Percentiles rank a stretch among this genome's conserved stretches.
phyloP scores from a whole-genome alignment of 331 rosid genomes.

The Telfairia occidentalis region DNA sequence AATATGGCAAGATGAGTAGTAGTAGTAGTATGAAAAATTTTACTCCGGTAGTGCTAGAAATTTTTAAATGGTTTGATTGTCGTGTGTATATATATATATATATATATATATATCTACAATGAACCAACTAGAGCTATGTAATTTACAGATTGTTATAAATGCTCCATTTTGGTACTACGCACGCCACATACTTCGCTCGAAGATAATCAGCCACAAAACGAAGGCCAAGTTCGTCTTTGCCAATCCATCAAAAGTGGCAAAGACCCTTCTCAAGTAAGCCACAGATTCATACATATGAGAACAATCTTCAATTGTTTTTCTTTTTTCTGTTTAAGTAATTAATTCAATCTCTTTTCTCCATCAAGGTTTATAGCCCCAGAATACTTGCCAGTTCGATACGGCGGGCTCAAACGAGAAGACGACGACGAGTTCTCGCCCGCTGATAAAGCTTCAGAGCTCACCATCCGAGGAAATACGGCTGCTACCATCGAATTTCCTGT shows the following conservation, averaged over 20 bases:
- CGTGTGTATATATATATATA: too few species aligned
- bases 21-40: too few species aligned
- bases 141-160: slow-evolving; percentile 50
- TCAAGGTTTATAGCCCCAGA: slow-evolving; percentile 60
- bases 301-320: background rate
- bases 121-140: too few species aligned
- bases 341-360: background rate
- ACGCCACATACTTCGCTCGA: slow-evolving; percentile 37
- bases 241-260: slow-evolving; percentile 40
- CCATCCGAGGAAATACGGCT: slow-evolving; percentile 30
- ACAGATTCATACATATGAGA: background rate
- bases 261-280: slow-evolving; percentile 72
- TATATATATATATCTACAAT: too few species aligned
- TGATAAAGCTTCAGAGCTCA: slow-evolving; percentile 34
- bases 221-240: slow-evolving; percentile 48
- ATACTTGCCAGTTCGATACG: slow-evolving; percentile 54
- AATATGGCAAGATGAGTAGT: too few species aligned
- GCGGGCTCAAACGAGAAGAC: slow-evolving; percentile 66
- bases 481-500: slow-evolving; percentile 40
- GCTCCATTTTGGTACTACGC: slow-evolving; percentile 79
- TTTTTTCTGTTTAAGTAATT: background rate
- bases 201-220: slow-evolving; percentile 33
- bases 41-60: too few species aligned
- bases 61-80: too few species aligned
- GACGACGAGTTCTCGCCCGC: slow-evolving; percentile 46